phyloP scores from a whole-genome alignment of 2,329 filamentous ascomycete species.

The Fusarium protoensiforme region DNA sequence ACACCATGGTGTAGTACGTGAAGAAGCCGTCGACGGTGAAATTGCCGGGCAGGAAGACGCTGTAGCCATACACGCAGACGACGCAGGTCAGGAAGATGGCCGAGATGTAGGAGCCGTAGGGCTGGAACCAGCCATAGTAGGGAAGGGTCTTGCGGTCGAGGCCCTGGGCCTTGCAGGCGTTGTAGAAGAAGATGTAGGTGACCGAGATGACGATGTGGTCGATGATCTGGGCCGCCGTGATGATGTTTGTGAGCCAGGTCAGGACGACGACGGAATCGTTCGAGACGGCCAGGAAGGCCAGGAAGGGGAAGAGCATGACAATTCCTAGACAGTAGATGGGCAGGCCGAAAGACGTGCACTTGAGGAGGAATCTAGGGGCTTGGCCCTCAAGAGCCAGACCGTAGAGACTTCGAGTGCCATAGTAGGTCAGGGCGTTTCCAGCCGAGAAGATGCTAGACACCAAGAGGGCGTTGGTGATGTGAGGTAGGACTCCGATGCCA shows the following conservation, averaged over 20 bases:
- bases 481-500: constrained; percentile 1
- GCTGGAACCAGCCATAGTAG: constrained; percentile 4
- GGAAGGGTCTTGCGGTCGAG: constrained; percentile 10
- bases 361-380: constrained; percentile 5
- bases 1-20: constrained; percentile 8
- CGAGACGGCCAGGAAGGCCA: constrained; percentile 7
- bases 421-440: constrained; percentile 6
- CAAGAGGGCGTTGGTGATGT: constrained; percentile 4
- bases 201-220: constrained; percentile 7
- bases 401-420: constrained; percentile 4
- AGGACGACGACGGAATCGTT: constrained; percentile 8
- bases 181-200: constrained; percentile 13
- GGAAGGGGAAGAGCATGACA: constrained; percentile 10
- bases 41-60: background rate
- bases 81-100: background rate
- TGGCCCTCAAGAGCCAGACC: constrained; percentile 6
- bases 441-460: constrained; percentile 3
- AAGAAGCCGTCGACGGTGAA: constrained; percentile 10
- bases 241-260: constrained; percentile 9
- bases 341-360: constrained; percentile 6
- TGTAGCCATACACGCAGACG: constrained; percentile 4
- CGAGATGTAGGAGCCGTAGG: constrained; percentile 1
- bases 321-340: constrained; percentile 1
- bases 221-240: constrained; percentile 6
- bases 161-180: constrained; percentile 5